Percentiles rank a stretch among this genome's conserved stretches.
phyloP scores from a whole-genome alignment of 305 asterid genomes.

The Plantago coronopus region DNA sequence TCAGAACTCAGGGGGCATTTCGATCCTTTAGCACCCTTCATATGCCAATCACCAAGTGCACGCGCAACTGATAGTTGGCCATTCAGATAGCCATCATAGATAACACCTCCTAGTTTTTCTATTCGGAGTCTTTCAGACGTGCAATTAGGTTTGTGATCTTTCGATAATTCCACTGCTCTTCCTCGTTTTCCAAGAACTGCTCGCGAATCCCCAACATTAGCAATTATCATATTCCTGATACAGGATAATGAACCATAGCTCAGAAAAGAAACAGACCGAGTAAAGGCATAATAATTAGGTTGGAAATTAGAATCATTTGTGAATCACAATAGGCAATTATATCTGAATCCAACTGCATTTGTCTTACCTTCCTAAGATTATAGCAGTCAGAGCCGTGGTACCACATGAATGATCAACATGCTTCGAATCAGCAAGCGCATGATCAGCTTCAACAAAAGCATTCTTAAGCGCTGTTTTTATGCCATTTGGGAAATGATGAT shows the following conservation, averaged over 20 bases:
- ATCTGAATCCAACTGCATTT: constrained; percentile 13
- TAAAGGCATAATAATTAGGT: not conserved
- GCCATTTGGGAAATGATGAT: constrained; percentile 61
- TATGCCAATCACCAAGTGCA: constrained; percentile 95
- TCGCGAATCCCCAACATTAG: constrained; percentile 94
- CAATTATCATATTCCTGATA: constrained; percentile 68
- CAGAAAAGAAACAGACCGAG: not conserved
- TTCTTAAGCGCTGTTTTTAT: constrained; percentile 61
- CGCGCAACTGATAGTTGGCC: constrained; percentile 98
- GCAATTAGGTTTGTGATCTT: constrained; percentile 84
- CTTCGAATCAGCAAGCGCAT: constrained; percentile 70
- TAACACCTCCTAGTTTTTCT: constrained; percentile 77
- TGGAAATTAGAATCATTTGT: not conserved
- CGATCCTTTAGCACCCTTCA: constrained; percentile 81
- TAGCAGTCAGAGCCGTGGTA: constrained; percentile 79
- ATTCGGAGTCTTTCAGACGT: constrained; percentile 73
- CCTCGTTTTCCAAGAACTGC: constrained; percentile 97
- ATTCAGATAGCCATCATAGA: constrained; percentile 87
- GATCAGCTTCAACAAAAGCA: constrained; percentile 78
- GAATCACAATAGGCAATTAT: not conserved
- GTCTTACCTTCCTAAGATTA: constrained; percentile 69
- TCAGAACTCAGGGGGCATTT: constrained; percentile 69
- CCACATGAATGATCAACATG: constrained; percentile 76
- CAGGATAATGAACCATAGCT: not conserved
- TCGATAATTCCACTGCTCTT: constrained; percentile 78